Base-by-base conservation (phyloP, 1,139 yeast species). In the Scheffersomyces cryptocercus region DNA sequence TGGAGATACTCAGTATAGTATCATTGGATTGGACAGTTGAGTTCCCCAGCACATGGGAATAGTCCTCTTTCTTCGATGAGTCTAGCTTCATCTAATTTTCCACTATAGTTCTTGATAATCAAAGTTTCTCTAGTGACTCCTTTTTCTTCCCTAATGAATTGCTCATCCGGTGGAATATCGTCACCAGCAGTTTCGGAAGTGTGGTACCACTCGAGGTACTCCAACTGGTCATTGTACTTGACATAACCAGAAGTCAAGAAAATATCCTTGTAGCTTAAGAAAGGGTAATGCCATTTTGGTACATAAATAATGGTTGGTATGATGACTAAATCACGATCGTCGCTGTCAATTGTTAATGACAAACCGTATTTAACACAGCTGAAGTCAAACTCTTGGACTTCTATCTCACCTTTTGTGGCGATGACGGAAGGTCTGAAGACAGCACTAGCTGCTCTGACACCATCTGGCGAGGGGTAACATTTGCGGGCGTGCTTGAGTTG, bases 121-220 rank as follows among this genome's bases (percentile, higher is more conserved):
- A 73, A 61, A 0, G 73, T 66, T 40, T 68, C 73, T 24, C 56
- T 57, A 13, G 36, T 43, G 15, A 35, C 16, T 2, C 34, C 43
- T 28, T 14, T 39, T 5, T 15, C 35, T 14, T 14, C 13, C 14
- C 8, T 30, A 8, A 13, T 28, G 26, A 26, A 13, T 33, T 14
- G 38, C 24, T 24, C 32, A 33, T 28, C 26, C 8, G 4, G 52
- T 40, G 11, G 55, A 41, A 37, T 48, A 41, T 33, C 52, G 26
- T 14, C 37, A n/a, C 15, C 31, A 28, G 5, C 40, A 34, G 11
- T 37, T 15, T 42, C 51, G 7, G 53, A 59, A 16, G 65, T 75
- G 58, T 87, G 95, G 53, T 71, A 70, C 97, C 97, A 89, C 53
- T 79, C 83, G 44, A 89, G 58, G 37, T 81, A 68, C 50, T 85